Percentiles rank a stretch among this genome's conserved stretches.
These are phyloP conservation scores for Liriodendron chinense DNA, from an alignment of 164 flowering plant genomes.

Conservation along the genomic window DNA sequence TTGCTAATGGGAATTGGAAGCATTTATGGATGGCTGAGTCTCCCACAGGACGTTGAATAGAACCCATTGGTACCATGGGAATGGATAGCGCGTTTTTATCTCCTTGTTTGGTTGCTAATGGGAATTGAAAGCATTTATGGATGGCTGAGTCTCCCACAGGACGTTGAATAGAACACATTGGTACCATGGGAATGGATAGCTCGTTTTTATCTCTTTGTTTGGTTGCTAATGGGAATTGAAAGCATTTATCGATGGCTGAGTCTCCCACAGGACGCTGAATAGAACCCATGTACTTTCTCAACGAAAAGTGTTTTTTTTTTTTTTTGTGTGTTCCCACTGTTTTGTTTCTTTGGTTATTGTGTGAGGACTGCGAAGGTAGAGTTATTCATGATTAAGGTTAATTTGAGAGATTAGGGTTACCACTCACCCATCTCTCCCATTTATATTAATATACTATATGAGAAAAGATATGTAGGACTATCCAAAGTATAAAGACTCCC, in stretches of 20 bases:
- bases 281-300: too few species aligned
- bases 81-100: constrained; percentile 30
- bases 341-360: too few species aligned
- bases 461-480: too few species aligned
- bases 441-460: too few species aligned
- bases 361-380: too few species aligned
- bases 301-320: too few species aligned
- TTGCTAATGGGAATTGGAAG: constrained; percentile 15
- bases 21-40: constrained; percentile 31
- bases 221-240: constrained; percentile 15
- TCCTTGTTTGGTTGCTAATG: constrained; percentile 17
- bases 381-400: too few species aligned
- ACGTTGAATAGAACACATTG: too few species aligned
- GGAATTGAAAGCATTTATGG: constrained; percentile 21
- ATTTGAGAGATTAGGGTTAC: too few species aligned
- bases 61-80: constrained; percentile 2
- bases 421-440: too few species aligned
- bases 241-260: constrained; percentile 28
- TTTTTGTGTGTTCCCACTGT: too few species aligned
- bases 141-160: constrained; percentile 32
- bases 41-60: constrained; percentile 21
- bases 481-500: too few species aligned
- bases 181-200: constrained; percentile 20
- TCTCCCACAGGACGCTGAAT: constrained; percentile 15
- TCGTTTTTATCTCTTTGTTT: constrained; percentile 29